These are phyloP conservation scores for Kurtzmaniella quercitrusa DNA, from an alignment of 1,139 yeast species.

Conservation along the genomic window DNA sequence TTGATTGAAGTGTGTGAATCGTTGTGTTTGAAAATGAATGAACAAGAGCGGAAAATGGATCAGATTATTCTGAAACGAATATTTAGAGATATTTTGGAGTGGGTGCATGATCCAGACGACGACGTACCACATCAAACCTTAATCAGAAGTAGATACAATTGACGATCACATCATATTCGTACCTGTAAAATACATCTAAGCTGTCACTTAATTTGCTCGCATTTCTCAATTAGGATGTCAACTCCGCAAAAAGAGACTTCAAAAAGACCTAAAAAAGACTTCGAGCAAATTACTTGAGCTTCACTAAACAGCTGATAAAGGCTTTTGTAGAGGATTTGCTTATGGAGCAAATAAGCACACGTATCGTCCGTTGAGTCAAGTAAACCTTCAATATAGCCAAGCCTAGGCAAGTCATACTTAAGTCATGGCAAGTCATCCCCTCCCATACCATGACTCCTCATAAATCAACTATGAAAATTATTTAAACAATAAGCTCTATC, in stretches of 20 bases:
- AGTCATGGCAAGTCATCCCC: too few species aligned
- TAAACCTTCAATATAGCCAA: too few species aligned
- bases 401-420: too few species aligned
- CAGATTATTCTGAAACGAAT: constrained; percentile 49
- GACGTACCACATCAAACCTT: constrained; percentile 22
- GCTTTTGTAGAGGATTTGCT: too few species aligned
- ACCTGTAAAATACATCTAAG: too few species aligned
- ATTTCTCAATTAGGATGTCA: neutral
- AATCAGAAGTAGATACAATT: constrained; percentile 10
- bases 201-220: neutral
- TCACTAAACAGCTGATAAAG: too few species aligned
- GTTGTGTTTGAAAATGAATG: constrained; percentile 54
- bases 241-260: neutral
- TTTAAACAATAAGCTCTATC: too few species aligned
- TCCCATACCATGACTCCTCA: too few species aligned
- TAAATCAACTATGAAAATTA: too few species aligned
- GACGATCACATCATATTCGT: neutral
- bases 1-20: constrained; percentile 75
- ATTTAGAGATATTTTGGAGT: constrained; percentile 50
- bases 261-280: too few species aligned
- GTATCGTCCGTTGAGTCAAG: too few species aligned
- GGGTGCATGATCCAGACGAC: constrained; percentile 46
- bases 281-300: neutral
- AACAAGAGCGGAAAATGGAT: constrained; percentile 61
- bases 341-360: too few species aligned